A percentile compares a stretch with the other conserved stretches of the same genome.
Evolutionary conservation across 2,329 filamentous ascomycete genomes (phyloP).

Genomic region (Alternaria conjuncta): DNA sequence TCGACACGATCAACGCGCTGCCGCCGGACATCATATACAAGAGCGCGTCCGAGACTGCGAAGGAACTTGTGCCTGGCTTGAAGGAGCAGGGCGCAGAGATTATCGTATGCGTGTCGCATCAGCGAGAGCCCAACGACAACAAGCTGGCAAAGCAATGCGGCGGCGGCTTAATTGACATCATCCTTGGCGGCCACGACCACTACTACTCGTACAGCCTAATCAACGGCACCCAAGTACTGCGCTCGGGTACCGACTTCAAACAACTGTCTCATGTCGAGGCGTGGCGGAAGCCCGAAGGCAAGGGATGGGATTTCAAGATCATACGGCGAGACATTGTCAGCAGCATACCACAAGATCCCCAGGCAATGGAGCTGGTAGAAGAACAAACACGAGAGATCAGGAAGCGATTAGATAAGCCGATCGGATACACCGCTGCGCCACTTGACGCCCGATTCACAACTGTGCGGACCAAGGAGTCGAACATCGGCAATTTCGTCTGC

Average conservation of each 20-base stretch:
- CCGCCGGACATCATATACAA: conserved; percentile 83
- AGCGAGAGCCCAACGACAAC: conserved; percentile 86
- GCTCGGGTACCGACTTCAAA: conserved; percentile 90
- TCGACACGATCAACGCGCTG: conserved; percentile 85
- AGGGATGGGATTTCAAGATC: conserved; percentile 80
- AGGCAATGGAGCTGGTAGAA: conserved; percentile 68
- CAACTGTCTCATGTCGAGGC: conserved; percentile 88
- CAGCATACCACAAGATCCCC: conserved; percentile 67
- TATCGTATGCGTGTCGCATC: conserved; percentile 81
- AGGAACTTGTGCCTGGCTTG: conserved; percentile 74
- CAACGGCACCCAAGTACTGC: conserved; percentile 82
- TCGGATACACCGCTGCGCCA: conserved; percentile 79
- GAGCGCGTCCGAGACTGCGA: conserved; percentile 77
- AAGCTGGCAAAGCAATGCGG: conserved; percentile 78
- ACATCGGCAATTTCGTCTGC: conserved; percentile 88
- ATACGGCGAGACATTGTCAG: conserved; percentile 75
- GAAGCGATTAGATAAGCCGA: conserved; percentile 77
- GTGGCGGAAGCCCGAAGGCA: conserved; percentile 61
- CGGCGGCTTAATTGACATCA: conserved; percentile 78
- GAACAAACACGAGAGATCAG: conserved; percentile 75
- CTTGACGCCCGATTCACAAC: conserved; percentile 88
- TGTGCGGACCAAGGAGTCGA: conserved; percentile 77
- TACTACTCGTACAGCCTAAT: conserved; percentile 80
- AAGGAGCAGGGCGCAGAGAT: conserved; percentile 81
- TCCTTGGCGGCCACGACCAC: conserved; percentile 89